A percentile compares a stretch with the other conserved stretches of the same genome.
These are phyloP conservation scores for Lepidium didymum DNA, from an alignment of 345 rosid species.

Conservation along the genomic window DNA sequence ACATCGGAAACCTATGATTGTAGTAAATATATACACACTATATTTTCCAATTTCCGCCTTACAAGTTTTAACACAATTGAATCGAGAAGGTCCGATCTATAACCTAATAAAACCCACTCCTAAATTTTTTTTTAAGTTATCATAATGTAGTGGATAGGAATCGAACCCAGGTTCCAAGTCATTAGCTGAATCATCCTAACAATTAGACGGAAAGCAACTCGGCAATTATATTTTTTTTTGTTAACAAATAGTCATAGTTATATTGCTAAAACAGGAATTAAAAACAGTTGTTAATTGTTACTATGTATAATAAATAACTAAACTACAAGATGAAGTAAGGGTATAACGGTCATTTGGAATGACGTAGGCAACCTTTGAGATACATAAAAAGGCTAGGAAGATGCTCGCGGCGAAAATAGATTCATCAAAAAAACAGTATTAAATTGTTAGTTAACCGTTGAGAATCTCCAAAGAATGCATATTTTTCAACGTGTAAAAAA, in stretches of 20 bases:
- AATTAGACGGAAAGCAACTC: too few relatives aligned
- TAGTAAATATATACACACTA: too few relatives aligned
- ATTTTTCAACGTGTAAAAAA: neutral
- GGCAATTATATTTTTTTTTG: too few relatives aligned
- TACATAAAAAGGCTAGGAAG: conserved; percentile 7
- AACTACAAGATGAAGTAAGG: neutral
- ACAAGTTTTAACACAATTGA: neutral
- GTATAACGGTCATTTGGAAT: neutral
- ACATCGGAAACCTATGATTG: too few relatives aligned
- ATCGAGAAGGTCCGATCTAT: too few relatives aligned
- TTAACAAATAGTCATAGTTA: neutral
- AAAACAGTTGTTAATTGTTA: neutral
- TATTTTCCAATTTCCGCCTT: neutral
- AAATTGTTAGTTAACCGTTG: conserved; percentile 25
- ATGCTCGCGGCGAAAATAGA: conserved; percentile 28
- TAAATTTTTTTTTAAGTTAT: too few relatives aligned
- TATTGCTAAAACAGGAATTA: neutral
- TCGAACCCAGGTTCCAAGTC: too few relatives aligned
- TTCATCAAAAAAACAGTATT: neutral
- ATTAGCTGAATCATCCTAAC: too few relatives aligned
- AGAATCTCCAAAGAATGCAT: conserved; percentile 28
- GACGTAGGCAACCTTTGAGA: conserved; percentile 19
- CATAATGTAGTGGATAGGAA: too few relatives aligned
- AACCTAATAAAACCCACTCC: too few relatives aligned
- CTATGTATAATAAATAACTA: neutral